phyloP scores from a whole-genome alignment of 148 eudicot species.

The Cornus kousa region DNA sequence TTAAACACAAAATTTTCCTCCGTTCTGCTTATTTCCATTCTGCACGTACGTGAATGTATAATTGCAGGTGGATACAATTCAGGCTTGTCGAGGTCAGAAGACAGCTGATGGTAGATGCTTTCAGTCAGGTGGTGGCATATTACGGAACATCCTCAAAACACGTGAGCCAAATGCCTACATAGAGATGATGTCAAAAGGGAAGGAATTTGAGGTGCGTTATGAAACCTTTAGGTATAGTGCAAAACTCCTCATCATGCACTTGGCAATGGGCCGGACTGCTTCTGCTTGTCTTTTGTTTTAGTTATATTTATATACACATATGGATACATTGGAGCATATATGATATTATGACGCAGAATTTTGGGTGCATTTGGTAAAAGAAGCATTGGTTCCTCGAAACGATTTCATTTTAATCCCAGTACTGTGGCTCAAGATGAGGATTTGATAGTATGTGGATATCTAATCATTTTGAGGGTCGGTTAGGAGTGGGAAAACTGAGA shows the following conservation, averaged over 20 bases:
- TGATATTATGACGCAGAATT: neutral
- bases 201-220: slow-evolving; percentile 73
- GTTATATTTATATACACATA: neutral
- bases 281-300: too few relatives aligned
- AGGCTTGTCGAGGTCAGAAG: slow-evolving; percentile 93
- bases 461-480: too few relatives aligned
- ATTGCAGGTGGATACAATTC: too few relatives aligned
- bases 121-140: slow-evolving; percentile 69
- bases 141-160: slow-evolving; percentile 77
- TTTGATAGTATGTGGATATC: too few relatives aligned
- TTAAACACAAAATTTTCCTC: too few relatives aligned
- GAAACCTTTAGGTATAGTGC: neutral
- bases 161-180: slow-evolving; percentile 76
- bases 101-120: slow-evolving; percentile 63
- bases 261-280: neutral
- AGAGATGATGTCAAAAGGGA: slow-evolving; percentile 89
- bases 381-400: neutral
- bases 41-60: too few relatives aligned
- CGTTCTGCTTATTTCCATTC: too few relatives aligned
- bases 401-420: neutral
- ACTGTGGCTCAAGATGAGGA: too few relatives aligned
- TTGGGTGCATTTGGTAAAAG: neutral
- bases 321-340: neutral
- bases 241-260: neutral
- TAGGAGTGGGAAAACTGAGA: too few relatives aligned